A percentile compares a stretch with the other conserved stretches of the same genome.
These are phyloP conservation scores for Paecilomyces sp. DNA, from an alignment of 2,329 filamentous ascomycete genomes.

Conservation along the genomic window DNA sequence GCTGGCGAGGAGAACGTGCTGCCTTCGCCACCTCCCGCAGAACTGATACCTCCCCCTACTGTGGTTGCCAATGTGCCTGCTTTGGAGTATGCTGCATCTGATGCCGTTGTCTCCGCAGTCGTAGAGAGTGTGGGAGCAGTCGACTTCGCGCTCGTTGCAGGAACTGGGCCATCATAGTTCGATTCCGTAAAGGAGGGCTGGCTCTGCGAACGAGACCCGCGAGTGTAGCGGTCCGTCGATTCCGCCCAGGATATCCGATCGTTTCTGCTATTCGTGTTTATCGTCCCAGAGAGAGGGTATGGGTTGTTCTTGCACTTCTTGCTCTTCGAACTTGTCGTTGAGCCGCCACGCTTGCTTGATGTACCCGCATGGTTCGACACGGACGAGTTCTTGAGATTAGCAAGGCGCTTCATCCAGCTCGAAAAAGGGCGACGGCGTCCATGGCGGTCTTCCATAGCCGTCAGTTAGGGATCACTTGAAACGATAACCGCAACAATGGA, in stretches of 20 bases:
- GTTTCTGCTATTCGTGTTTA: constrained; percentile 39
- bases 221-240: constrained; percentile 43
- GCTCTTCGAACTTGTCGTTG: constrained; percentile 20
- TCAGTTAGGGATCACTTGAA: constrained; percentile 5
- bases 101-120: constrained; percentile 67
- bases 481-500: neutral
- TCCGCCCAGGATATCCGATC: constrained; percentile 45
- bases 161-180: constrained; percentile 53
- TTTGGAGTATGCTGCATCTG: constrained; percentile 70
- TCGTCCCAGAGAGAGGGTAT: constrained; percentile 73
- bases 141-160: constrained; percentile 61
- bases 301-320: constrained; percentile 79
- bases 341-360: constrained; percentile 28
- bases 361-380: constrained; percentile 38
- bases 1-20: constrained; percentile 61
- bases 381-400: constrained; percentile 73
- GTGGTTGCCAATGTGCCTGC: constrained; percentile 67
- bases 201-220: constrained; percentile 50
- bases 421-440: constrained; percentile 79
- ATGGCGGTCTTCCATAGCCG: constrained; percentile 56
- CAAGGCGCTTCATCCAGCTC: constrained; percentile 88
- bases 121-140: constrained; percentile 76
- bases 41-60: constrained; percentile 57
- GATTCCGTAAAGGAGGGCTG: constrained; percentile 57
- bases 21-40: constrained; percentile 58